Base-by-base conservation (phyloP, 192 early-diverging fungal species). In the Backusella psychrophila region DNA sequence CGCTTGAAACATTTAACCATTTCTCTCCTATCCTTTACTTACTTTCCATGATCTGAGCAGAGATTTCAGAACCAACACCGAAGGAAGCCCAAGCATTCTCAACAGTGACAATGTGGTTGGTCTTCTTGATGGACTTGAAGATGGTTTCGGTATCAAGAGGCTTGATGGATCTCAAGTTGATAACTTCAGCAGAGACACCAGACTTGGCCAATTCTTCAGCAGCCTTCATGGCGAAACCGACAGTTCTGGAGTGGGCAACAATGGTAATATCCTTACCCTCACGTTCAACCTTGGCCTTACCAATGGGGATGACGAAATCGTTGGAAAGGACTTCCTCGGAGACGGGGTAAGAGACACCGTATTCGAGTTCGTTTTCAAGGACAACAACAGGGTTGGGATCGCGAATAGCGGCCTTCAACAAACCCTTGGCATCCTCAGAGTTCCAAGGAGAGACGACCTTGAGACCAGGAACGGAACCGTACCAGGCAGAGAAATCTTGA, bases 401-500 rank as follows among this genome's bases (percentile, higher is more conserved):
- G 73, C 96, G 92, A 75, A 99, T 98, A 21, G 98, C 95, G 34
- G 96, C 96, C 94, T 99, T 99, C 86, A 98, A 84, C 80, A 99
- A 87, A 78, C 96, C 96, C 89, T 96, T 97, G 76, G 94, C 94
- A 83, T 99, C 98, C 88, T 97, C 97, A 59, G 96, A 93, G 83
- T 92, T 94, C 91, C 94, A 99, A 56, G 96, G 96, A 65, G 93
- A 93, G 49, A 98, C 94, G 9, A 99, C 98, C 89, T 99, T 98
- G 69, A 99, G 89, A 74, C 97, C 95, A 34, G 96, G 96, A 73
- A 98, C 94, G 75, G 93, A 93, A 39, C 96, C 98, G 85, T 97
- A 98, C 96, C 98, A 99, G 80, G 96, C 94, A 76, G 98, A 96
- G 82, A 94, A 99, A 85, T 94, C 94, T 87, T 99, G 98, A 35